Conservation (phyloP, 2,329 filamentous ascomycete genomes). For the Apiospora sp. region DNA sequence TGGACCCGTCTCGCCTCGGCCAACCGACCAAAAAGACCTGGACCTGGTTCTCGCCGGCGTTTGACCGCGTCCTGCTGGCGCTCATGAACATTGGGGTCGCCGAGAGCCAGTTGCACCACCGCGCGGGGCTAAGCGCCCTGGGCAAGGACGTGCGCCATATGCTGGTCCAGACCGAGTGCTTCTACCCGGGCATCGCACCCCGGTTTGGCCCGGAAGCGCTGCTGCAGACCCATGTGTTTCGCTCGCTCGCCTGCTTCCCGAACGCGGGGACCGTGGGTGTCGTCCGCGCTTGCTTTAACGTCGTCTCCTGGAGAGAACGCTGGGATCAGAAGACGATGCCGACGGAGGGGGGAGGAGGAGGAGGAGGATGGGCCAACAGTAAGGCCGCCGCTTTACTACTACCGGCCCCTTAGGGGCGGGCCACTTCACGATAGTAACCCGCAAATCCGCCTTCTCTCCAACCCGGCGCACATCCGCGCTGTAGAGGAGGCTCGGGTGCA, state of each 20-base stretch:
- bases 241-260: background rate
- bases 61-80: background rate
- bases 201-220: background rate
- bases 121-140: background rate
- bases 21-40: background rate
- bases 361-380: no score
- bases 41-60: background rate
- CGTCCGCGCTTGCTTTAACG: background rate
- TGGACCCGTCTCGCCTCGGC: background rate
- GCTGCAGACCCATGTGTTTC: background rate
- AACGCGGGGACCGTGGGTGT: background rate
- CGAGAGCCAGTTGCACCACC: no score
- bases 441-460: background rate
- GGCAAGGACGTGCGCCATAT: background rate
- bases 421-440: no score
- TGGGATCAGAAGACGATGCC: no score
- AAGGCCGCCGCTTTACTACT: background rate
- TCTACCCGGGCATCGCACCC: background rate
- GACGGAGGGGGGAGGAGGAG: no score
- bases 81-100: no score
- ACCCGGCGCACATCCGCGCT: background rate
- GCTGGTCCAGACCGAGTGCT: background rate
- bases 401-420: background rate
- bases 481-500: background rate
- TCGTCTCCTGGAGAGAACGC: background rate